Base-by-base conservation (phyloP, 768 basidiomycete genomes). In the Mycena indigotica region DNA sequence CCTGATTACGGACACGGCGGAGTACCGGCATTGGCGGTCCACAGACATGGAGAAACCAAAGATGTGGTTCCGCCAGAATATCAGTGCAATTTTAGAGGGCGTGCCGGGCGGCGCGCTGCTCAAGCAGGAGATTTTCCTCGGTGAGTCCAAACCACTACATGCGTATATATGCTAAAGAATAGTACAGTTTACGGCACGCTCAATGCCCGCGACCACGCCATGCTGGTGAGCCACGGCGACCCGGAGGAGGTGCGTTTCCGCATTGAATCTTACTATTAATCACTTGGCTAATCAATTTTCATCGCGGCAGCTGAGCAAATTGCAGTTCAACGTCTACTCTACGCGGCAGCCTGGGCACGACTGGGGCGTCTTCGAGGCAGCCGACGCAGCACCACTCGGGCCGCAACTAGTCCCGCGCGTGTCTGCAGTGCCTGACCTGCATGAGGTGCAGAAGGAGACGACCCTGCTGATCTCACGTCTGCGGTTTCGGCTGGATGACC, bases 41-140 rank as follows among this genome's bases (percentile, higher is more conserved):
- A n/a, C n/a, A n/a, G n/a, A n/a, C n/a, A 61, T 80, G 25, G 70
- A 74, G 5, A 72, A 73, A 25, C 77, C 80, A 0, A 77, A 74
- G 57, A 73, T 65, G 32, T 85, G 84, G 80, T 79, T 85, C 58
- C 72, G 72, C 24, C 72, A 71, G 2, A 81, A 85, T 58, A 74
- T 78, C 26, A 70, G 80, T 38, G 65, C 70, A 38, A 80, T 85
- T 58, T 40, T 83, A 60, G 63, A 74, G 38, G 59, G 73, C 21
- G 82, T 74, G 60, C 46, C 29, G 17, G 23, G 8, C 25, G 63
- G 69, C 40, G 61, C 49, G 2, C 71, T 74, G 46, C 60, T 50
- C 40, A 71, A 62, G 53, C 72, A 80, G 53, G 77, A 80, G 45
- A 53, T 78, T 39, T 72, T 76, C 17, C 54, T 79, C 4, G 55